A percentile compares a stretch with the other conserved stretches of the same genome.
Evolutionary conservation across 2,329 filamentous ascomycete species (phyloP).

Genomic region (Cadophora sp.): DNA sequence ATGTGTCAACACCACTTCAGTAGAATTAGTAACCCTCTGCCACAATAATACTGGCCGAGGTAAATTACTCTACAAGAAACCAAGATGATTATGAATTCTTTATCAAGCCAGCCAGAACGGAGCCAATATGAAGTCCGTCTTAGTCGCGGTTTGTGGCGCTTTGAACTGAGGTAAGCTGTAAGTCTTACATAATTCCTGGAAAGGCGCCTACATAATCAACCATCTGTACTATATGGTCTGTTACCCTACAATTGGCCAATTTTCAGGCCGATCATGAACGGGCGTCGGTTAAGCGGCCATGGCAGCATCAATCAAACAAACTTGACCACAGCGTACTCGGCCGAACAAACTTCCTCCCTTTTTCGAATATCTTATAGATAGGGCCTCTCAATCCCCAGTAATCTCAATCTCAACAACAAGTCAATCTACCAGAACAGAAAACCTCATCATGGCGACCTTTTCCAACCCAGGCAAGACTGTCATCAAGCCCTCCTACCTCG

Average conservation of each 20-base stretch:
- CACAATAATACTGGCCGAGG: no score
- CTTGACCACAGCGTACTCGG: no score
- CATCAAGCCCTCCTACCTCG: conserved; percentile 14
- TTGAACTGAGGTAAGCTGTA: neutral
- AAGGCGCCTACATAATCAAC: neutral
- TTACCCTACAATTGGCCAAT: no score
- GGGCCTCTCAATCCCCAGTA: neutral
- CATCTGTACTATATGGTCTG: neutral
- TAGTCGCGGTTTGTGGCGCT: neutral
- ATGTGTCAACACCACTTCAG: no score
- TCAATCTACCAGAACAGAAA: no score
- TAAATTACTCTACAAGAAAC: no score
- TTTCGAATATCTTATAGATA: neutral
- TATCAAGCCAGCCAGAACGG: neutral
- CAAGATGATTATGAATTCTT: neutral
- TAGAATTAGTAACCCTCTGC: no score
- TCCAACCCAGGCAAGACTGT: conserved; percentile 12
- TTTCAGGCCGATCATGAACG: no score
- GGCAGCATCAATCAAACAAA: no score
- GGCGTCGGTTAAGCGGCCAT: no score
- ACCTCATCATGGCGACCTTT: conserved; percentile 14
- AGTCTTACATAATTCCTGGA: neutral
- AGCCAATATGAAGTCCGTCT: neutral
- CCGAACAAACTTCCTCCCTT: no score
- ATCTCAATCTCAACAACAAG: neutral